Evolutionary conservation across 495 filamentous ascomycete genomes (phyloP).

Genomic region (Cetradonia linearis): DNA sequence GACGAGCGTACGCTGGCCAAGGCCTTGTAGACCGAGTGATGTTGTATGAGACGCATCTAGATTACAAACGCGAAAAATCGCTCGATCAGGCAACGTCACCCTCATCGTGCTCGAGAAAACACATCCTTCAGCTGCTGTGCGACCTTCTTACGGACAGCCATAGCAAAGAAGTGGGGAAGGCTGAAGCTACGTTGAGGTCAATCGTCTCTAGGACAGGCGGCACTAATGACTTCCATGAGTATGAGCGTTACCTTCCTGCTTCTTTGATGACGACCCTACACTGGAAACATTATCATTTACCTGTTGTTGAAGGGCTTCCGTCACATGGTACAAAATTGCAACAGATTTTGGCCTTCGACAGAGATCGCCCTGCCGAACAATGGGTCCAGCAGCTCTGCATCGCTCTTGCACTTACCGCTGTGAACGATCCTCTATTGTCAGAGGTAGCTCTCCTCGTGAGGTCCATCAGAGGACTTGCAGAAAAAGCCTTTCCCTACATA

Average conservation of each 20-base stretch:
- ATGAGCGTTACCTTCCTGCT: constrained; percentile 34
- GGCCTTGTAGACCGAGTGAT: constrained; percentile 52
- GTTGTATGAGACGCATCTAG: constrained; percentile 41
- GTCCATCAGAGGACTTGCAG: constrained; percentile 55
- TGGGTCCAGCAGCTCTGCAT: constrained; percentile 61
- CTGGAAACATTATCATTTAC: constrained; percentile 38
- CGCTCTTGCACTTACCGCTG: constrained; percentile 48
- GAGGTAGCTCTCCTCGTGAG: constrained; percentile 52
- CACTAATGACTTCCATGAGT: constrained; percentile 39
- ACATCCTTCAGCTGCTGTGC: constrained; percentile 55
- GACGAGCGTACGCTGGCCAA: constrained; percentile 69
- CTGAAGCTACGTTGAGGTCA: constrained; percentile 65
- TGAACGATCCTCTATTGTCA: constrained; percentile 54
- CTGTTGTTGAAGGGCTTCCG: constrained; percentile 17
- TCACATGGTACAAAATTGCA: background rate
- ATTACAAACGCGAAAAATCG: background rate
- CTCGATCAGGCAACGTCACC: background rate
- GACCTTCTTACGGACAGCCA: constrained; percentile 55
- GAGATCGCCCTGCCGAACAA: constrained; percentile 23
- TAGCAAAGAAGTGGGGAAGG: constrained; percentile 54
- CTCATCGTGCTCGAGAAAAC: constrained; percentile 23
- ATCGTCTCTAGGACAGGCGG: constrained; percentile 50
- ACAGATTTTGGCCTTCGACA: constrained; percentile 21
- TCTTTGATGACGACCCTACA: constrained; percentile 36
- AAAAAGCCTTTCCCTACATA: constrained; percentile 64